Base-by-base conservation (phyloP, 768 basidiomycete genomes). In the Boletus huronensis region DNA sequence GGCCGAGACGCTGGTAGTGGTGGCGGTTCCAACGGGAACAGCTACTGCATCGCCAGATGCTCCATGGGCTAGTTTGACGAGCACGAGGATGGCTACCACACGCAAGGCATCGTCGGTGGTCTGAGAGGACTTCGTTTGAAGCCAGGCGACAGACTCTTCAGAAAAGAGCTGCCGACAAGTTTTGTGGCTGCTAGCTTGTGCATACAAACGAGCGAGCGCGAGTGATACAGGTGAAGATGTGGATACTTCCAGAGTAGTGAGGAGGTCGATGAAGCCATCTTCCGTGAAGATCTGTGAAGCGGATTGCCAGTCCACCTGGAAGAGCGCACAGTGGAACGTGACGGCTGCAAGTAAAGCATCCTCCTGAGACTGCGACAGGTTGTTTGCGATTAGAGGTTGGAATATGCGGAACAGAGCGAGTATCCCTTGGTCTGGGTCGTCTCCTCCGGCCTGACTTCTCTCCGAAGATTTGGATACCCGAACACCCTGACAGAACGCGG, bases 161-260 rank as follows among this genome's bases (percentile, higher is more conserved):
- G 81, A 73, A 25, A 96, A 73, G 29, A 84, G 64, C 26, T 79
- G 72, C 29, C 93, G 81, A 65, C 88, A 90, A 8, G 74, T 42
- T 69, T 88, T 90, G 64, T 91, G 84, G 2, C 88, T 85, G 53
- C 82, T 77, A 7, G 90, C 91, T 59, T 89, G 87, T 7, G 85
- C 80, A 19, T 95, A 73, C 6, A 97, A 74, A 58, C 85, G 87
- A 8, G 88, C 87, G 21, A 92, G 77, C 7, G 82, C 81, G 36
- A 81, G 74, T 16, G 79, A 74, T 19, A 93, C 70, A 16, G 73
- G 57, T 2, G 73, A 61, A 3, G 79, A 75, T 2, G 82, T 75
- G 42, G 73, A 74, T n/a, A 89, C 70, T 56, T 95, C 92, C 25
- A 86, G 77, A 14, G 79, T 77, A 64, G 82, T 76, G 48, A 93